Evolutionary conservation across 2,329 filamentous ascomycete genomes (phyloP).

Genomic region (Leptoxyphium fumago): DNA sequence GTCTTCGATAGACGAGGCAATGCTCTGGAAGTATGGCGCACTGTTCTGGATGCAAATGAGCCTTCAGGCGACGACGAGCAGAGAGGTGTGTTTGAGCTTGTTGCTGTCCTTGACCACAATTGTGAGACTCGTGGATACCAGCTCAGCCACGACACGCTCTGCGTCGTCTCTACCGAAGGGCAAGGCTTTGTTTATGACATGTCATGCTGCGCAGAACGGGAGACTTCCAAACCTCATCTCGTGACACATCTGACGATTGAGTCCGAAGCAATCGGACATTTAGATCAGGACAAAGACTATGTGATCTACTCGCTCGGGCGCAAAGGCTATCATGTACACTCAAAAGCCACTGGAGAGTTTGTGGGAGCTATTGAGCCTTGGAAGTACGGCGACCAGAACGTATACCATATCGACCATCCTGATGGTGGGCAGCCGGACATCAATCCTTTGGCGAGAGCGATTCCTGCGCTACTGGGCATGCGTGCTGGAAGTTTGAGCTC

Average conservation of each 20-base stretch:
- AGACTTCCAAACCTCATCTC: conserved; percentile 14
- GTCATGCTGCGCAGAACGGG: conserved; percentile 5
- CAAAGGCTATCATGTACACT: conserved; percentile 28
- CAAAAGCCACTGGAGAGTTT: conserved; percentile 24
- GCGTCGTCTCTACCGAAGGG: conserved; percentile 31
- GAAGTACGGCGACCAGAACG: conserved; percentile 11
- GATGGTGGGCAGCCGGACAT: background rate
- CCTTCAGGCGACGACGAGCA: conserved; percentile 12
- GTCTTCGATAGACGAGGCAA: conserved; percentile 32
- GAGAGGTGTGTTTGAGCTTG: conserved; percentile 26
- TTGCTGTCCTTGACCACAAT: conserved; percentile 28
- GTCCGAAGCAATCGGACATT: conserved; percentile 28
- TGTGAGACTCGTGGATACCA: conserved; percentile 32
- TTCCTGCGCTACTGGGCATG: background rate
- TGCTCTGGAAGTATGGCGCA: conserved; percentile 31
- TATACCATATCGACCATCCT: conserved; percentile 23
- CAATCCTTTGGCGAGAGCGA: background rate
- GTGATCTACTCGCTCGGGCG: conserved; percentile 32
- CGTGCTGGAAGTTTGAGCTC: conserved; percentile 2
- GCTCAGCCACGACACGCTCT: conserved; percentile 28
- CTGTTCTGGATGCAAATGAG: conserved; percentile 27
- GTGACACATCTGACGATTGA: conserved; percentile 25
- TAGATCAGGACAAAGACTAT: conserved; percentile 27
- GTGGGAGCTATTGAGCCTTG: conserved; percentile 26
- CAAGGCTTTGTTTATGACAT: conserved; percentile 33